These are phyloP conservation scores for Aspergillus novoparasiticus DNA, from an alignment of 2,329 filamentous ascomycete genomes.

Conservation along the genomic window DNA sequence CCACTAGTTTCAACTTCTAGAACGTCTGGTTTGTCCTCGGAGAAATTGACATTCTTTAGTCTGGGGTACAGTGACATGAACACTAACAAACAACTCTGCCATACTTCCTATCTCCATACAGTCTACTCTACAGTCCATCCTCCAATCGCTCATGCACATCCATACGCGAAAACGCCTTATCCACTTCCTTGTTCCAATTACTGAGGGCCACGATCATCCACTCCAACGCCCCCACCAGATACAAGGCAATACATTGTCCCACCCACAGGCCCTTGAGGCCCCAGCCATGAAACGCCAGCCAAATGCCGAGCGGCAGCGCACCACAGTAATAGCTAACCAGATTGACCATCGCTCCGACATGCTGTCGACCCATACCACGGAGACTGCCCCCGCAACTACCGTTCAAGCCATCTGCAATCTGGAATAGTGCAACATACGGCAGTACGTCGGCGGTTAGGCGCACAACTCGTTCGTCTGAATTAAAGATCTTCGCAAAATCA, in stretches of 20 bases:
- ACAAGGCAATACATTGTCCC: constrained; percentile 78
- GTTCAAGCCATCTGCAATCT: constrained; percentile 86
- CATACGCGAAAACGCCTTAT: constrained; percentile 70
- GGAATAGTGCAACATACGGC: constrained; percentile 85
- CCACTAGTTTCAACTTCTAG: background rate
- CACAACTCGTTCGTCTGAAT: constrained; percentile 73
- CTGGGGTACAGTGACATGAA: background rate
- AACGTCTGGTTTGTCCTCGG: background rate
- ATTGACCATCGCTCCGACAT: constrained; percentile 81
- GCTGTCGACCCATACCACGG: constrained; percentile 82
- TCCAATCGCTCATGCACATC: constrained; percentile 49
- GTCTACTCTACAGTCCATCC: constrained; percentile 11
- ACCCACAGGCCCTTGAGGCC: constrained; percentile 79
- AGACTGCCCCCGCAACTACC: constrained; percentile 80
- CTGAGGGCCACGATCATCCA: constrained; percentile 79
- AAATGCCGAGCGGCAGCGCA: constrained; percentile 79
- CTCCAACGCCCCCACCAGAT: constrained; percentile 75
- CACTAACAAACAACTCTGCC: background rate
- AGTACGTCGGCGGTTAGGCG: constrained; percentile 75
- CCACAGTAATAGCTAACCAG: constrained; percentile 81
- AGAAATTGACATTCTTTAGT: background rate
- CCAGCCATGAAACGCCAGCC: constrained; percentile 84
- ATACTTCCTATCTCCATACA: background rate
- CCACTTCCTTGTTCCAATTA: constrained; percentile 74
- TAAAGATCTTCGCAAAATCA: constrained; percentile 78